A percentile compares a stretch with the other conserved stretches of the same genome.
Conservation (phyloP, 1,139 yeast species). For the Kurtzmaniella quercitrusa region DNA sequence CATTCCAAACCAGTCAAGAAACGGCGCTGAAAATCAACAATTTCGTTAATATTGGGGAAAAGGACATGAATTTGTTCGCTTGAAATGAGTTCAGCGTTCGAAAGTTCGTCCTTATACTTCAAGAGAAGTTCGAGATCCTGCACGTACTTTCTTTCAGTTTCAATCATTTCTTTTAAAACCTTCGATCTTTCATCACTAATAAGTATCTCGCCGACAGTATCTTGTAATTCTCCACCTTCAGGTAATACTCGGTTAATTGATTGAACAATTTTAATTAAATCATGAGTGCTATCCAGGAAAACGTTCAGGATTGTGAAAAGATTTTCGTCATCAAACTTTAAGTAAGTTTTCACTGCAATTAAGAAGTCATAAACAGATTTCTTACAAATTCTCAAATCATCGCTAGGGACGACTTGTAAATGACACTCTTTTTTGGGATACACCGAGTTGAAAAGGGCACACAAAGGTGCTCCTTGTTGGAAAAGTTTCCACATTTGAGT, state of each 20-base stretch:
- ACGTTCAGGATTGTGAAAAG: slow-evolving; percentile 89
- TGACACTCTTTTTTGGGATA: slow-evolving; percentile 32
- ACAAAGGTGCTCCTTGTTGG: slow-evolving; percentile 90
- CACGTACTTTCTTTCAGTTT: slow-evolving; percentile 89
- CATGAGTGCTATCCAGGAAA: slow-evolving; percentile 77
- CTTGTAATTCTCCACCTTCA: slow-evolving; percentile 1
- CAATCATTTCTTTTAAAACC: slow-evolving; percentile 78
- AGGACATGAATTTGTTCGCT: slow-evolving; percentile 77
- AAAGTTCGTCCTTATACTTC: slow-evolving; percentile 64
- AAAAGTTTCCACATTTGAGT: slow-evolving; percentile 85
- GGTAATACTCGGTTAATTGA: slow-evolving; percentile 57
- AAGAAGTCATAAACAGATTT: slow-evolving; percentile 88
- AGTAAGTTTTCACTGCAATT: slow-evolving; percentile 76
- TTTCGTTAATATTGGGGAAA: slow-evolving; percentile 82
- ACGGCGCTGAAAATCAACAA: slow-evolving; percentile 89
- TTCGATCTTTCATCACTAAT: slow-evolving; percentile 60
- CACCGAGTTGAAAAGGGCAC: slow-evolving; percentile 71
- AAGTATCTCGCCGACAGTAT: slow-evolving; percentile 22
- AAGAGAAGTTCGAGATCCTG: slow-evolving; percentile 78
- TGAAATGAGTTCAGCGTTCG: slow-evolving; percentile 62
- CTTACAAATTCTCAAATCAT: slow-evolving; percentile 81
- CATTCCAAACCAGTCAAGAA: slow-evolving; percentile 86
- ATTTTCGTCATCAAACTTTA: slow-evolving; percentile 67
- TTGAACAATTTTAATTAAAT: slow-evolving; percentile 64
- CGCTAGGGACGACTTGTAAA: slow-evolving; percentile 58